A percentile compares a stretch with the other conserved stretches of the same genome.
phyloP scores from a whole-genome alignment of 73 alveolate genomes.

The Breviolum minutum region DNA sequence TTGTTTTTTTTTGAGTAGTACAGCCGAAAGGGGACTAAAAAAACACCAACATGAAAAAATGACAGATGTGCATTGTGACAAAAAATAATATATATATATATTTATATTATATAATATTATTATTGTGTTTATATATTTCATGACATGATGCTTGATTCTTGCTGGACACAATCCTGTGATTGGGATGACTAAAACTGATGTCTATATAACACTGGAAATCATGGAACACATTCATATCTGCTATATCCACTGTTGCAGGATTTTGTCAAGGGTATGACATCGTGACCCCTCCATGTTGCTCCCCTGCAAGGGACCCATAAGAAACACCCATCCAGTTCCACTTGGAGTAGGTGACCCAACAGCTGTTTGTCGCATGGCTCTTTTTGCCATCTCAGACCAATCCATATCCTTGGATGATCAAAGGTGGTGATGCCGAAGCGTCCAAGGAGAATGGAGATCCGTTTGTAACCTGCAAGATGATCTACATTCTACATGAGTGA shows the following conservation, averaged over 20 bases:
- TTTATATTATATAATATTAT: neutral
- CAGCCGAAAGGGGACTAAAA: neutral
- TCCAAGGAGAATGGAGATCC: too few relatives aligned
- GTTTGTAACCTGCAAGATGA: too few relatives aligned
- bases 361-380: constrained; percentile 77
- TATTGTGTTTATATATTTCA: too few relatives aligned
- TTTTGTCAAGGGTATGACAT: neutral
- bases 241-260: too few relatives aligned
- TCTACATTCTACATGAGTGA: too few relatives aligned
- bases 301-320: neutral
- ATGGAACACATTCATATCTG: too few relatives aligned
- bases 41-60: neutral
- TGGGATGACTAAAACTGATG: too few relatives aligned
- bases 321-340: neutral
- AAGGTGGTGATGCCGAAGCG: neutral
- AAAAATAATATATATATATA: neutral
- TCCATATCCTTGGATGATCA: constrained; percentile 36
- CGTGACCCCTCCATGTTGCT: neutral
- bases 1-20: neutral
- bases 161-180: too few relatives aligned
- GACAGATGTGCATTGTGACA: neutral
- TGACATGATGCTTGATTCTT: too few relatives aligned
- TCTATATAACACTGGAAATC: too few relatives aligned
- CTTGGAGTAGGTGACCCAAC: constrained; percentile 6
- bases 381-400: constrained; percentile 56